phyloP scores from a whole-genome alignment of 2,329 filamentous ascomycete species.

The Akanthomyces dipterigenus region DNA sequence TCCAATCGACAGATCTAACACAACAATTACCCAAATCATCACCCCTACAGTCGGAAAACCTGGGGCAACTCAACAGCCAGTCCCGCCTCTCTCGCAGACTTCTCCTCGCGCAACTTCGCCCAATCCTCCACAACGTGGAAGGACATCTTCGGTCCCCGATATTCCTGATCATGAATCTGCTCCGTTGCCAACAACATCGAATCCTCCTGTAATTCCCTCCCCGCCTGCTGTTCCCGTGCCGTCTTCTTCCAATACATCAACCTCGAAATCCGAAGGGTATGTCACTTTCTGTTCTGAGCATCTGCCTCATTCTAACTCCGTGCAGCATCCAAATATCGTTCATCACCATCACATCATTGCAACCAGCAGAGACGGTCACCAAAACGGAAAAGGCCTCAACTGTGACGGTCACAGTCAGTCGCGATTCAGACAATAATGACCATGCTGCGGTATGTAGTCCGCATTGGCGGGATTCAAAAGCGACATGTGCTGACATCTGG shows the following conservation, averaged over 20 bases:
- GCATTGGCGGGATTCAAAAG: too few relatives aligned
- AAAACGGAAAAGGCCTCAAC: not conserved
- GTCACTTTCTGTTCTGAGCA: not conserved
- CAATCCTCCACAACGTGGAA: not conserved
- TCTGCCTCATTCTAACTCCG: not conserved
- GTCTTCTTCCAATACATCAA: not conserved
- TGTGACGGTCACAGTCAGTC: not conserved
- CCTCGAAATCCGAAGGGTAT: not conserved
- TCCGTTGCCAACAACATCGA: not conserved
- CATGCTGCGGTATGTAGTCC: not conserved
- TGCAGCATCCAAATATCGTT: not conserved
- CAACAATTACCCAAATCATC: not conserved
- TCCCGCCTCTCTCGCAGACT: not conserved
- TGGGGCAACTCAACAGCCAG: not conserved
- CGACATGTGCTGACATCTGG: not conserved
- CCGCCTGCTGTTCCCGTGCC: not conserved
- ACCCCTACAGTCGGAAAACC: not conserved
- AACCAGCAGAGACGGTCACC: not conserved
- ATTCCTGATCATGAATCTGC: not conserved
- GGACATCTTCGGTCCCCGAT: not conserved
- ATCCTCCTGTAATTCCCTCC: not conserved
- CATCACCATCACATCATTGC: not conserved
- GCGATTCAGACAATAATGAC: not conserved
- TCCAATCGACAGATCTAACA: not conserved
- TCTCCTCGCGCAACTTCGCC: not conserved